These are phyloP conservation scores for Colletotrichum lini DNA, from an alignment of 2,329 filamentous ascomycete genomes.

Conservation along the genomic window DNA sequence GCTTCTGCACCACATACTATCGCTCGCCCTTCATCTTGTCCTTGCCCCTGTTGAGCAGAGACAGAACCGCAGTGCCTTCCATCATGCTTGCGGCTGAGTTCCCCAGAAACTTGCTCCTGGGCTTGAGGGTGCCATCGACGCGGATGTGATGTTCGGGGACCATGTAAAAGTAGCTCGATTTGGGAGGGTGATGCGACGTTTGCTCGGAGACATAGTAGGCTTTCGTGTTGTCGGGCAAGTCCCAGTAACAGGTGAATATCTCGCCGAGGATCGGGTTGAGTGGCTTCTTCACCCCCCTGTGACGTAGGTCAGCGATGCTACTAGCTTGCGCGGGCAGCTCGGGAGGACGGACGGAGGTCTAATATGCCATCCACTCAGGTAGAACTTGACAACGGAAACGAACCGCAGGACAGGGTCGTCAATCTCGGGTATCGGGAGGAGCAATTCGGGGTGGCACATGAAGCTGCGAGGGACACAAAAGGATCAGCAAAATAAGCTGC, in stretches of 20 bases:
- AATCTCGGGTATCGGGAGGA: constrained; percentile 88
- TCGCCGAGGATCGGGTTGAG: constrained; percentile 97
- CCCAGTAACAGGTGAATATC: constrained; percentile 96
- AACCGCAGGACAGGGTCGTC: constrained; percentile 93
- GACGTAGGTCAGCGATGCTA: constrained; percentile 25
- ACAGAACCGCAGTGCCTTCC: constrained; percentile 94
- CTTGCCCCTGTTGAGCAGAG: constrained; percentile 82
- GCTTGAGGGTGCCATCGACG: constrained; percentile 96
- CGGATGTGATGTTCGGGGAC: constrained; percentile 93
- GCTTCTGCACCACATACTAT: constrained; percentile 75
- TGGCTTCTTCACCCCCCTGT: constrained; percentile 96
- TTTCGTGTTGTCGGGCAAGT: constrained; percentile 84
- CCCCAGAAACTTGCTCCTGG: constrained; percentile 92
- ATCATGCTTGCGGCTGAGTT: constrained; percentile 98
- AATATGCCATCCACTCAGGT: constrained; percentile 98
- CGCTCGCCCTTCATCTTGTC: constrained; percentile 79
- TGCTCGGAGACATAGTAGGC: constrained; percentile 98
- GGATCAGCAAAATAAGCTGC: constrained; percentile 26
- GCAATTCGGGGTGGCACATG: constrained; percentile 98
- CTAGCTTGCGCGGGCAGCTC: constrained; percentile 23
- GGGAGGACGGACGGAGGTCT: constrained; percentile 83
- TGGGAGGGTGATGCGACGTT: constrained; percentile 97
- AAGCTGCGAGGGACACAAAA: constrained; percentile 72
- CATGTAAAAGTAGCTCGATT: constrained; percentile 99
- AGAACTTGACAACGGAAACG: constrained; percentile 96